Evolutionary conservation across 805 yeast species (phyloP), one percentile per base, ranked within the genome.

Genomic region (Metschnikowia borealis): DNA sequence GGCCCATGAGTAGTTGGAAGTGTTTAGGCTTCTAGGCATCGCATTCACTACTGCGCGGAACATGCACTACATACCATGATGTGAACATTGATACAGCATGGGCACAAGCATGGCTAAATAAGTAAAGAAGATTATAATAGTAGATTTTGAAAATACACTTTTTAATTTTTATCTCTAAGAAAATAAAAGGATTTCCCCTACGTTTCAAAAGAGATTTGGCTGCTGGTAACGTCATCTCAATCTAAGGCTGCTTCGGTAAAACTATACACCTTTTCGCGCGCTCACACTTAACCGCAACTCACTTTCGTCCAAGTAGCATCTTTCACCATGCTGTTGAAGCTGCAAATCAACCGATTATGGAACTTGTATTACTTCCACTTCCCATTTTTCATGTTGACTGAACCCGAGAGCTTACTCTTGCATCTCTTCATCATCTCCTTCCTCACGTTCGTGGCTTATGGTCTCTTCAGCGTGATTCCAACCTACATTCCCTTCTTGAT

Each of bases 351-450:
- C n/a, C 53, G 40, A 23, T 23, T 49, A 32, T 56, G 60, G 60
- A 53, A 54, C 41, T 53, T 62, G 38, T 75, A 76, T 63, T 77
- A 71, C 62, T 68, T 68, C 63, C 70, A 70, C 54, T 69, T 78
- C 51, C 82, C 82, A 13, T 71, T 70, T 54, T 70, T 64, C 62
- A 78, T 78, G 81, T 68, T 78, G 66, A 78, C 82, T 21, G 65
- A 61, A 42, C 63, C 67, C 32, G 82, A 78, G 63, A 61, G 72
- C 20, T 51, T 66, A 65, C 46, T 56, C 38, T 51, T 58, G 46
- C 60, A 58, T 44, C 48, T 56, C 20, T 58, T 54, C 45, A 43
- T 58, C 26, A 35, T 54, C 36, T 44, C 58, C 29, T 56, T 56
- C 47, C 45, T 58, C 33, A 47, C 53, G 26, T 54, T 58, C 32